Evolutionary conservation across 129 eudicot species (phyloP), one percentile per base, ranked within the genome.

Genomic region (Pseudognaphalium luteoalbum): DNA sequence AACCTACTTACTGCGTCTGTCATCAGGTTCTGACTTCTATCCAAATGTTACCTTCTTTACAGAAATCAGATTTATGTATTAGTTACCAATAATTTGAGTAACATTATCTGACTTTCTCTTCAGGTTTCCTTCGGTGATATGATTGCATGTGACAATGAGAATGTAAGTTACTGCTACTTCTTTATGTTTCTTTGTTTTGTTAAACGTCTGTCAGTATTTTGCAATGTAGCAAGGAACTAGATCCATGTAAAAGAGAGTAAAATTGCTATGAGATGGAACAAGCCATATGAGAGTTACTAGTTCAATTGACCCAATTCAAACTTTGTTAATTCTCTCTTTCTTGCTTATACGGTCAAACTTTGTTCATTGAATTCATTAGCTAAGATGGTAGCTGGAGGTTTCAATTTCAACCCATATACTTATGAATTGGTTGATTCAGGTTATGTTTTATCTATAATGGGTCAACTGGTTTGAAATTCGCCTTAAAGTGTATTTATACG

Each of bases 71-170:
- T 41, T 34, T 14, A 28, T 37, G 25, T 37, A 35, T 65, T 28
- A 9, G 34, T 25, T 9, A 19, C 28, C 41, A 19, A 25, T 69
- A 0, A 72, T 20, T 76, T 20, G 16, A 41, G 22, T 76, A n/a
- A 35, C 66, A 81, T 67, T 25, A 61, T 72, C 7, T 20, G 30
- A 69, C 25, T 44, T 6, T 41, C 69, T 64, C 74, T 76, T 57
- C 91, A 93, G 97, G 99, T 91, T 70, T 91, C 97, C 16, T 94
- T 83, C 66, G 99, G 99, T 54, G 99, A 94, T 87, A 94, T 94
- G 99, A 91, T 94, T 77, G 99, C 99, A 19, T 94, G 99, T 75
- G 99, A 94, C 81, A 94, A 94, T 79, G 99, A 94, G 76, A 86
- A 84, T 71, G 98, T 91, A 81, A 82, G 87, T 81, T 77, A 11